A percentile compares a stretch with the other conserved stretches of the same genome.
phyloP scores from a whole-genome alignment of 2,329 filamentous ascomycete genomes.

The Talaromyces sp. region DNA sequence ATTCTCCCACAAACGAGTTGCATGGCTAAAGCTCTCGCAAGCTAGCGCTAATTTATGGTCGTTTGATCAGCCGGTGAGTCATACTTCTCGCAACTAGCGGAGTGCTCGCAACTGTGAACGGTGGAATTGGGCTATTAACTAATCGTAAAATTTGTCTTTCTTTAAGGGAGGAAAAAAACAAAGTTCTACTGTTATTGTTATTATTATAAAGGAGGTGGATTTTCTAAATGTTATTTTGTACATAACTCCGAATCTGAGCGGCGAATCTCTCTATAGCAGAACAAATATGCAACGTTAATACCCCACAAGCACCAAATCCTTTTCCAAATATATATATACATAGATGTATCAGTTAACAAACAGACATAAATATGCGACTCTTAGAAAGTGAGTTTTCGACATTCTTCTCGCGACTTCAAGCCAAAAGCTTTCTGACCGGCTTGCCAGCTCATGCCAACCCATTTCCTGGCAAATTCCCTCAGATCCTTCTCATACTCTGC shows the following conservation, averaged over 20 bases:
- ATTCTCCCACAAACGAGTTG: neutral
- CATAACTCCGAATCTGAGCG: neutral
- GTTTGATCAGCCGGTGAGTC: neutral
- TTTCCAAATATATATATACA: too few species aligned
- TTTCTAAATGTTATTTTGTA: neutral
- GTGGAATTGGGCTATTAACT: neutral
- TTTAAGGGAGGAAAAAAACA: too few species aligned
- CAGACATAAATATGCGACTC: neutral
- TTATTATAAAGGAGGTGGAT: neutral
- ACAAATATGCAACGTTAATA: neutral
- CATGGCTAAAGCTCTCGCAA: neutral
- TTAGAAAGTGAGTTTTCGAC: constrained; percentile 10
- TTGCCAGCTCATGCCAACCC: constrained; percentile 17
- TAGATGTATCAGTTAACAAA: too few species aligned
- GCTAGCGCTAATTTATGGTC: neutral
- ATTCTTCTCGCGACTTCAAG: constrained; percentile 16
- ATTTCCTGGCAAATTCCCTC: constrained; percentile 16
- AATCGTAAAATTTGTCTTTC: neutral
- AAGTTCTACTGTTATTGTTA: neutral
- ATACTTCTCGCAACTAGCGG: neutral
- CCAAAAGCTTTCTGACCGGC: constrained; percentile 19
- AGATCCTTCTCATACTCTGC: constrained; percentile 16
- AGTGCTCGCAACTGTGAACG: neutral
- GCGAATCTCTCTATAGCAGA: neutral
- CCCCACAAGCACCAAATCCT: neutral